Conservation (phyloP, 2,329 filamentous ascomycete genomes). For the Fonsecaea erecta region DNA sequence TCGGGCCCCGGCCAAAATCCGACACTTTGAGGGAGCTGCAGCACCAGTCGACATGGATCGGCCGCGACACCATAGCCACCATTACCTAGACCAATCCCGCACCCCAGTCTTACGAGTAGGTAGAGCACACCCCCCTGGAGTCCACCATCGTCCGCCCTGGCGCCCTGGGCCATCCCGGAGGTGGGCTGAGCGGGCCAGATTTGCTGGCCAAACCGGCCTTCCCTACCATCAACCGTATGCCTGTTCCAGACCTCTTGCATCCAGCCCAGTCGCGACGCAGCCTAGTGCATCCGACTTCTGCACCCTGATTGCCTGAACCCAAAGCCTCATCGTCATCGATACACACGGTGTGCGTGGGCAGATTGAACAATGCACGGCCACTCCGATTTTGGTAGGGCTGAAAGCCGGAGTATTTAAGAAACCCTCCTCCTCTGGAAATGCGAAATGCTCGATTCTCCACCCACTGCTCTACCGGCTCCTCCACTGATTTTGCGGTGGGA, state of each 20-base stretch:
- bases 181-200: conserved; percentile 18
- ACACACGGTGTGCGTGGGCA: conserved; percentile 12
- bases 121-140: conserved; percentile 10
- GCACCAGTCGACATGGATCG: conserved; percentile 14
- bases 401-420: conserved; percentile 13
- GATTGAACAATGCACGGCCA: neutral
- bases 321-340: conserved; percentile 15
- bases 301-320: conserved; percentile 13
- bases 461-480: conserved; percentile 1
- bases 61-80: conserved; percentile 9
- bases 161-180: conserved; percentile 3
- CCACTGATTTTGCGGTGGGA: conserved; percentile 3
- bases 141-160: conserved; percentile 5
- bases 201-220: conserved; percentile 27
- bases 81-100: conserved; percentile 8
- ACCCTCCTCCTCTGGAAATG: conserved; percentile 10
- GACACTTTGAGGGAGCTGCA: neutral
- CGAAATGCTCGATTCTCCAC: conserved; percentile 5
- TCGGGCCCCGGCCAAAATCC: conserved; percentile 1
- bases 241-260: conserved; percentile 16
- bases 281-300: conserved; percentile 15
- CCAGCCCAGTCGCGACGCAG: conserved; percentile 11
- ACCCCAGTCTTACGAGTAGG: conserved; percentile 13
- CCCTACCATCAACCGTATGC: conserved; percentile 9
- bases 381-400: conserved; percentile 16